phyloP scores from a whole-genome alignment of 495 filamentous ascomycete species.

The Talaromyces borbonicus region DNA sequence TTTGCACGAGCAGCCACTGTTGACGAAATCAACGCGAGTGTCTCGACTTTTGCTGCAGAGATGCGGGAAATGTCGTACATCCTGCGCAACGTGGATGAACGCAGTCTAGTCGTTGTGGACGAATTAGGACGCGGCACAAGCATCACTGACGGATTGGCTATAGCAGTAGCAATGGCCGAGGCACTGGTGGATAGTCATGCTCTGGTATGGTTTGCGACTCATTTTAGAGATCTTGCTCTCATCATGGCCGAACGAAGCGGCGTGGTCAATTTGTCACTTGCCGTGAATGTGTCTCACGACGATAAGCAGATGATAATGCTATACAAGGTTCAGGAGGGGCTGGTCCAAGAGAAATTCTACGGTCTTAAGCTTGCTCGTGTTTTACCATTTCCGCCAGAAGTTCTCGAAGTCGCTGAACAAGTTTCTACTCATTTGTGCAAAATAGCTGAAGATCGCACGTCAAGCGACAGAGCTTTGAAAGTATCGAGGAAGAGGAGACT shows the following conservation, averaged over 20 bases:
- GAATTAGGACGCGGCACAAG: constrained; percentile 91
- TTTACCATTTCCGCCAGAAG: constrained; percentile 56
- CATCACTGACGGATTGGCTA: constrained; percentile 75
- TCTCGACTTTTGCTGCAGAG: constrained; percentile 87
- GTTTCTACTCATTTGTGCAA: constrained; percentile 52
- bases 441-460: constrained; percentile 44
- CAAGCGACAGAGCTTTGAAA: constrained; percentile 41
- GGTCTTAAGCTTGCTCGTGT: constrained; percentile 65
- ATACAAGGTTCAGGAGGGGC: constrained; percentile 67
- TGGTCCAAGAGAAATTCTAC: constrained; percentile 64
- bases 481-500: constrained; percentile 58
- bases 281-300: constrained; percentile 48
- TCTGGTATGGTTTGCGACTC: constrained; percentile 85
- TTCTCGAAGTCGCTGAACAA: constrained; percentile 56
- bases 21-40: constrained; percentile 82
- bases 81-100: constrained; percentile 60
- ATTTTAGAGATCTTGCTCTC: constrained; percentile 74
- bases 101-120: constrained; percentile 79
- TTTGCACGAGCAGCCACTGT: constrained; percentile 82
- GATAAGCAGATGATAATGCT: constrained; percentile 66
- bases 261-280: constrained; percentile 73
- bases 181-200: constrained; percentile 67
- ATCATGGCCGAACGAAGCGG: constrained; percentile 65
- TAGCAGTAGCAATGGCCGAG: constrained; percentile 84
- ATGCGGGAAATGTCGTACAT: constrained; percentile 96